Base-by-base conservation (phyloP, 768 basidiomycete genomes). In the Rhizopogon salebrosus region DNA sequence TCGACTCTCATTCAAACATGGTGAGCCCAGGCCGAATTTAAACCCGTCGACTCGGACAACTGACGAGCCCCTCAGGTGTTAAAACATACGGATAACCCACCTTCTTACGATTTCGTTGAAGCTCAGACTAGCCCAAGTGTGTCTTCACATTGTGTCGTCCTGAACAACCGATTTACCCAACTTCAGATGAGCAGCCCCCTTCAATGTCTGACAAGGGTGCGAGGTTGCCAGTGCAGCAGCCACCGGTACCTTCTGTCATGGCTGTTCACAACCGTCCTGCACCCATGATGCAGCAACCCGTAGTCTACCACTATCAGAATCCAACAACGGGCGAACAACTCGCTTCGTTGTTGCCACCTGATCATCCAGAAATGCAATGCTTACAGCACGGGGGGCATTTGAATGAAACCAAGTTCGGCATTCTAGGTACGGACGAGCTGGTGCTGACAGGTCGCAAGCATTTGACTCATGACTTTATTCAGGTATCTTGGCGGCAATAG, bases 351-450 rank as follows among this genome's bases (percentile, higher is more conserved):
- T 72, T 89, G 2, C 85, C 90, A 0, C 91, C 91, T 1, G 74
- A 80, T 54, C 85, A 92, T 62, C 91, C 89, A 0, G 82, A 89
- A 69, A 92, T 92, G 90, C 60, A 87, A 26, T 93, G 91, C 61
- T 67, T 92, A n/a, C 91, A 92, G 64, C 64, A 78, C 6, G 90
- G 90, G 10, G 69, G 68, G n/a, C 91, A 93, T 64, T 62, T 83
- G 11, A 71, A 76, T 4, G 69, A 82, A 34, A 80, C 84, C 20
- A 80, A 75, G 41, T 93, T 76, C 61, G 88, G 91, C 3, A 52
- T 90, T 3, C 75, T 92, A 7, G 90, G 88, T 83, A 63, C 60
- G 82, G 31, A 10, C 1, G 10, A 23, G 16, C 31, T 5, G 20
- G 20, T 22, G 7, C 29, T 22, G 8, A 10, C 5, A 7, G 34